Evolutionary conservation across 768 basidiomycete species (phyloP).

Genomic region (Collybiopsis luxurians): DNA sequence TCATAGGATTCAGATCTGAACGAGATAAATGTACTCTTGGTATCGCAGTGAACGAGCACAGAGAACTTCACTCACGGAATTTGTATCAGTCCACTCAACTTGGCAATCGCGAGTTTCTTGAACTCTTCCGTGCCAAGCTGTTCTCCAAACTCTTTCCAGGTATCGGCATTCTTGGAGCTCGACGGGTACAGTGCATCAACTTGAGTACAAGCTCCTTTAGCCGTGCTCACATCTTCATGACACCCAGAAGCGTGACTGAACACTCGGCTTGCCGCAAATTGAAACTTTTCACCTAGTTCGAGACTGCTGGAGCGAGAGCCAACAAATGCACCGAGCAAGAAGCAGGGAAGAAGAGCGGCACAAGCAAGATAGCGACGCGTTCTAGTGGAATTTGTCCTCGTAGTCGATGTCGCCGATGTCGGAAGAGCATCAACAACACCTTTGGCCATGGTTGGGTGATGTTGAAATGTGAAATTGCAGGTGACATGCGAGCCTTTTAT

Average conservation of each 20-base stretch:
- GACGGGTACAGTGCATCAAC: slow-evolving; percentile 26
- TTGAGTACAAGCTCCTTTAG: slow-evolving; percentile 29
- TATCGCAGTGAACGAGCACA: too few relatives aligned
- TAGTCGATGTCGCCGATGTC: not conserved
- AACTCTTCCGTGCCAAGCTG: slow-evolving; percentile 32
- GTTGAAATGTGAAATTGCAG: not conserved
- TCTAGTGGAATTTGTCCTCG: not conserved
- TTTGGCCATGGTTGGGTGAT: not conserved
- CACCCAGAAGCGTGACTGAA: not conserved
- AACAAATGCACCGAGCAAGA: not conserved
- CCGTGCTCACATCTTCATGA: not conserved
- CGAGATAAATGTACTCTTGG: too few relatives aligned
- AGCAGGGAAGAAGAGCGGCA: not conserved
- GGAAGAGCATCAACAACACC: not conserved
- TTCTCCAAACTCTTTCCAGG: slow-evolving; percentile 30
- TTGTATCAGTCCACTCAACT: slow-evolving; percentile 36
- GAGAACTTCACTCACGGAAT: slow-evolving; percentile 40
- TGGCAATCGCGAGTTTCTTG: slow-evolving; percentile 28
- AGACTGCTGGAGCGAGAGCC: too few relatives aligned
- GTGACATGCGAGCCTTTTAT: not conserved
- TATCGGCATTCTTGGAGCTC: slow-evolving; percentile 22
- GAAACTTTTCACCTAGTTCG: not conserved
- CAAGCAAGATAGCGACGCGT: not conserved
- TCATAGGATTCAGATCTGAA: slow-evolving; percentile 52
- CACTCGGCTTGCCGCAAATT: not conserved